A percentile compares a stretch with the other conserved stretches of the same genome.
Conservation (phyloP, 1,139 yeast genomes). For the Lodderomyces orthopsilosis region DNA sequence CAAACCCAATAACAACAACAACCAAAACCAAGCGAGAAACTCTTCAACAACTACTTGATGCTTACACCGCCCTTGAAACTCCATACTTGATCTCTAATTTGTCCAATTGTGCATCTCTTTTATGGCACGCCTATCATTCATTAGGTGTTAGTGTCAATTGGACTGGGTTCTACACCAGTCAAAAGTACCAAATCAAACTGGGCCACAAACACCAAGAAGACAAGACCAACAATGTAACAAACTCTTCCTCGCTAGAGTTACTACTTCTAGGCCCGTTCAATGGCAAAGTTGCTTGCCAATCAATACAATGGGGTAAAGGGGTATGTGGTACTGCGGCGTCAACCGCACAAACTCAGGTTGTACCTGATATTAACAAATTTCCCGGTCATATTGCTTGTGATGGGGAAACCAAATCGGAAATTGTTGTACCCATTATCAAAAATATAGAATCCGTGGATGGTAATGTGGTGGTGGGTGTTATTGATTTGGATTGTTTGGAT, state of each 20-base stretch:
- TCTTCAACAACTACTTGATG: constrained; percentile 54
- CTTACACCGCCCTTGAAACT: constrained; percentile 69
- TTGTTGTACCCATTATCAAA: constrained; percentile 73
- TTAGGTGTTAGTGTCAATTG: constrained; percentile 66
- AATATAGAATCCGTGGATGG: constrained; percentile 26
- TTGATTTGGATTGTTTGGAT: constrained; percentile 79
- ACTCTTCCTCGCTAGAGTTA: constrained; percentile 38
- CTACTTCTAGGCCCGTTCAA: constrained; percentile 89
- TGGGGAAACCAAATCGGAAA: constrained; percentile 89
- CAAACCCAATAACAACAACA: not conserved
- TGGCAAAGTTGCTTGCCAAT: constrained; percentile 95
- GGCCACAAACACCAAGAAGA: not conserved
- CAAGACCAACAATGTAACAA: not conserved
- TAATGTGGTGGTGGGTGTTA: constrained; percentile 57
- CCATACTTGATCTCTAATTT: constrained; percentile 85
- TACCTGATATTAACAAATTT: constrained; percentile 67
- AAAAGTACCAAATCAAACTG: constrained; percentile 7
- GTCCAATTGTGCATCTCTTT: constrained; percentile 77
- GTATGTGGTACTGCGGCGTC: constrained; percentile 88
- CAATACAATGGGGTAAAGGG: constrained; percentile 73
- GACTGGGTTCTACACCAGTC: constrained; percentile 79
- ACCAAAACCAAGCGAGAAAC: constrained; percentile 49
- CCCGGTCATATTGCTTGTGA: constrained; percentile 98
- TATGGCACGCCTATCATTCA: constrained; percentile 85
- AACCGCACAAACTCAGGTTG: constrained; percentile 60